phyloP scores from a whole-genome alignment of 2,329 filamentous ascomycete species.

The Pestalotiopsis sp. region DNA sequence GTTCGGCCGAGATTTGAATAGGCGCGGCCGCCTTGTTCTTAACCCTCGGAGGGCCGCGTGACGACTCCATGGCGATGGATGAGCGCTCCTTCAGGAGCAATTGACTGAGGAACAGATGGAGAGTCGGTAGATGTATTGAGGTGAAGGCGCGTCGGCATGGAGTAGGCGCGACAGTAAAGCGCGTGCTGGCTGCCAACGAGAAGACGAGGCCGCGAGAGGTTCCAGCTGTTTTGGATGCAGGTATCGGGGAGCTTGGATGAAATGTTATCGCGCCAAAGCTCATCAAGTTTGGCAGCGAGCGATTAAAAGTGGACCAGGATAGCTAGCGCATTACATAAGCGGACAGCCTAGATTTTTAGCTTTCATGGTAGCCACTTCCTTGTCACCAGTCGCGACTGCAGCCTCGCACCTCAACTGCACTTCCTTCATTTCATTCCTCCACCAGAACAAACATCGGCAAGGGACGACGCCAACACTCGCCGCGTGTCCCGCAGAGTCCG shows the following conservation, averaged over 20 bases:
- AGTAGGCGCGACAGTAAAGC: not conserved
- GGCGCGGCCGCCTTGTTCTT: constrained; percentile 98
- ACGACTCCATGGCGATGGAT: constrained; percentile 71
- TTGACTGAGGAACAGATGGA: not conserved
- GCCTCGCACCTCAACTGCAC: not conserved
- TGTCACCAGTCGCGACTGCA: not conserved
- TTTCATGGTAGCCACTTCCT: not conserved
- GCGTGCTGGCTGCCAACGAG: not conserved
- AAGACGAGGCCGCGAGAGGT: not conserved
- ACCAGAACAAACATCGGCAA: not conserved
- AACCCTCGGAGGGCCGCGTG: constrained; percentile 90
- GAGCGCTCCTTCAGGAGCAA: too few relatives aligned
- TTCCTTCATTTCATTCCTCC: not conserved
- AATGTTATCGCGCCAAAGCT: not conserved
- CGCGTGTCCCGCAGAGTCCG: not conserved
- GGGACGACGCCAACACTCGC: not conserved
- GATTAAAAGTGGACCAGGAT: not conserved
- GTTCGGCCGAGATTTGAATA: constrained; percentile 91
- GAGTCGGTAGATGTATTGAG: not conserved
- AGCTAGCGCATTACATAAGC: constrained; percentile 1
- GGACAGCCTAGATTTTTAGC: not conserved
- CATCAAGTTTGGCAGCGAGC: not conserved
- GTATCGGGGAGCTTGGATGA: not conserved
- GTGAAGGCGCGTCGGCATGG: not conserved
- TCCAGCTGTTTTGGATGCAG: not conserved